phyloP scores from a whole-genome alignment of 768 basidiomycete species.

The Antrodiella citrinella region DNA sequence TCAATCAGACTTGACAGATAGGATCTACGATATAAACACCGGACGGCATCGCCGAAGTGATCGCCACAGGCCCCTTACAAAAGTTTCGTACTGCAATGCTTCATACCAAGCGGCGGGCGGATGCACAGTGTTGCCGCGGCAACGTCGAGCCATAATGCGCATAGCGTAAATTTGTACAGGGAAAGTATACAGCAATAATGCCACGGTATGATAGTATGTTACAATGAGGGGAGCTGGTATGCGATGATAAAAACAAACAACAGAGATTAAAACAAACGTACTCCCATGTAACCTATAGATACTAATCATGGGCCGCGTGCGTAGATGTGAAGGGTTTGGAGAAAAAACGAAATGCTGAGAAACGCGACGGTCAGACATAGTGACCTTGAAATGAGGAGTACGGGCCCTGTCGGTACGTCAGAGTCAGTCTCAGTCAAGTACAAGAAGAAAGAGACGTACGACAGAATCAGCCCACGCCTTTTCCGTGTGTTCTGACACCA shows the following conservation, averaged over 20 bases:
- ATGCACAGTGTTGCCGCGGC: neutral
- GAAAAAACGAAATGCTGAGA: neutral
- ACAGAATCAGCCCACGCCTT: conserved; percentile 7
- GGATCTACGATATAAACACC: neutral
- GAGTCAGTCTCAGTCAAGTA: neutral
- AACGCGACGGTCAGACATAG: neutral
- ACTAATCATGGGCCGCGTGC: no score
- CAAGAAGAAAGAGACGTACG: neutral
- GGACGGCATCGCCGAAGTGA: neutral
- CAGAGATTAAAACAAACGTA: no score
- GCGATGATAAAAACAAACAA: neutral
- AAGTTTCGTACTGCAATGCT: no score
- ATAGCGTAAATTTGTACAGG: conserved; percentile 5
- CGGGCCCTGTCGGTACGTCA: neutral
- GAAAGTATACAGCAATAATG: conserved; percentile 2
- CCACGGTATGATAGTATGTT: conserved; percentile 1
- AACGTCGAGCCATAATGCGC: conserved; percentile 2
- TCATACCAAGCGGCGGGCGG: neutral
- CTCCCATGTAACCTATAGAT: no score
- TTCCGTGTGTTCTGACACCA: conserved; percentile 9
- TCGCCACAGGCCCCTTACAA: neutral
- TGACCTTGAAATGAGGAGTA: neutral
- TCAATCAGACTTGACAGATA: neutral
- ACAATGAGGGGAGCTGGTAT: neutral
- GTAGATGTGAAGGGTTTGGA: neutral